Percentiles rank a stretch among this genome's conserved stretches.
Conservation (phyloP, 2,329 filamentous ascomycete genomes). For the Epichloe gansuensis region DNA sequence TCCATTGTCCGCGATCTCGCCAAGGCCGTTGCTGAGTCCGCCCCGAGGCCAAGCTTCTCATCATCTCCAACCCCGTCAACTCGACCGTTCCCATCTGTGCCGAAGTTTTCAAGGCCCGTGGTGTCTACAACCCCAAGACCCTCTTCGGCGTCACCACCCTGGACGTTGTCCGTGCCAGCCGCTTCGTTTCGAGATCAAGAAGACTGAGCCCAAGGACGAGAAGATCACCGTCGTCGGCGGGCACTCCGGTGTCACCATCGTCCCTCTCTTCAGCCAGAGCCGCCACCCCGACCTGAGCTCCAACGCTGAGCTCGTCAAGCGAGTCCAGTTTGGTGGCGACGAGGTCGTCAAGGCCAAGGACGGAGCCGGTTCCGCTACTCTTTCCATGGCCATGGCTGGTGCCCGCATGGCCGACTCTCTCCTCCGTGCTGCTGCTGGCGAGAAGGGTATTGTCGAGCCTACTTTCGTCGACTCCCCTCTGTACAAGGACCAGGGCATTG, state of each 20-base stretch:
- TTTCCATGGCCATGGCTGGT: conserved; percentile 98
- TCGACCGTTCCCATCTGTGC: conserved; percentile 95
- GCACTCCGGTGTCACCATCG: conserved; percentile 96
- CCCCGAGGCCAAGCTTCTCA: conserved; percentile 85
- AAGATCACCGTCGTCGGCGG: conserved; percentile 93
- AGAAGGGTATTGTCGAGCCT: conserved; percentile 91
- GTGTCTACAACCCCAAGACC: conserved; percentile 98
- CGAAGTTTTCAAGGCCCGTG: conserved; percentile 89
- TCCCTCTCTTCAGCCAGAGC: conserved; percentile 92
- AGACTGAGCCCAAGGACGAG: conserved; percentile 81
- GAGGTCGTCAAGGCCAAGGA: conserved; percentile 99
- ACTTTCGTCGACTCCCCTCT: conserved; percentile 94
- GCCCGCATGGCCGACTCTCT: conserved; percentile 76
- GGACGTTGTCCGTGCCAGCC: conserved; percentile 92
- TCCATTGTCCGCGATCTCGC: conserved; percentile 97
- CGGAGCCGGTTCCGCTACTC: conserved; percentile 89
- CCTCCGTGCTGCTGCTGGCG: conserved; percentile 82
- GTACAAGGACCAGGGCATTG: conserved; percentile 95
- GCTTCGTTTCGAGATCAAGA: conserved; percentile 94
- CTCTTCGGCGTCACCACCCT: conserved; percentile 99
- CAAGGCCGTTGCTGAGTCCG: conserved; percentile 80
- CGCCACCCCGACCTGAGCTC: conserved; percentile 73
- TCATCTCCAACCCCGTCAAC: conserved; percentile 99
- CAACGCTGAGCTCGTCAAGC: conserved; percentile 71
- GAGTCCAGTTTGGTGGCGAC: conserved; percentile 97